Evolutionary conservation across 768 basidiomycete species (phyloP), one percentile per base, ranked within the genome.

Genomic region (Russula virescens): DNA sequence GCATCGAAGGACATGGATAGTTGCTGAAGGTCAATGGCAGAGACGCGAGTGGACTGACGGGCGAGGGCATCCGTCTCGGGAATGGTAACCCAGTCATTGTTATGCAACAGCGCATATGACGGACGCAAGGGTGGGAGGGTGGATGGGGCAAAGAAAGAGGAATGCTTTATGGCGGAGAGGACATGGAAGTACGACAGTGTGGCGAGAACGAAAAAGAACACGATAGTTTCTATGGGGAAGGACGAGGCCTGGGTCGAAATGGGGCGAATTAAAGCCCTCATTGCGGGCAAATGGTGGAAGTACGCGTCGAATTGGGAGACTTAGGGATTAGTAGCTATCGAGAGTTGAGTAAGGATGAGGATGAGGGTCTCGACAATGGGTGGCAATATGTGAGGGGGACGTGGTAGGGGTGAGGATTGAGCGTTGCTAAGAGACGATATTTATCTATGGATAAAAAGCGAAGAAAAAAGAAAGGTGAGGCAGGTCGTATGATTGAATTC

Each of bases 181-280:
- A 97, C 81, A 70, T 96, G 94, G 73, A 98, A 97, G 75, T 98
- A 98, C 51, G 92, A 89, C 55, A 98, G 82, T 0, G 97, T 98
- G 23, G 90, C 89, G 63, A 95, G 73, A 70, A 94, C 84, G 73
- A 87, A 91, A 78, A 92, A 89, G 73, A 86, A 84, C 60, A 97
- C 94, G 66, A 97, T 93, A 9, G 89, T 89, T 71, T 98, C 95
- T 66, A 92, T 90, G 53, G 90, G 90, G 5, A 79, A 85, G 72
- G 84, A 84, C 18, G 87, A 87, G 1, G 88, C 85, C 65, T 87
- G 86, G 16, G 80, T 80, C 5, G 88, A 88, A 66, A 91, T 78
- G 1, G 88, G 86, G 47, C 86, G 78, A 43, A 88, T 76, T 31
- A 88, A 67, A 13, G 84, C 81, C 61, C 86, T 80, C 82, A 89